Evolutionary conservation across 192 early-diverging fungal genomes (phyloP), one percentile per base, ranked within the genome.

Genomic region (Backusella macrospora): DNA sequence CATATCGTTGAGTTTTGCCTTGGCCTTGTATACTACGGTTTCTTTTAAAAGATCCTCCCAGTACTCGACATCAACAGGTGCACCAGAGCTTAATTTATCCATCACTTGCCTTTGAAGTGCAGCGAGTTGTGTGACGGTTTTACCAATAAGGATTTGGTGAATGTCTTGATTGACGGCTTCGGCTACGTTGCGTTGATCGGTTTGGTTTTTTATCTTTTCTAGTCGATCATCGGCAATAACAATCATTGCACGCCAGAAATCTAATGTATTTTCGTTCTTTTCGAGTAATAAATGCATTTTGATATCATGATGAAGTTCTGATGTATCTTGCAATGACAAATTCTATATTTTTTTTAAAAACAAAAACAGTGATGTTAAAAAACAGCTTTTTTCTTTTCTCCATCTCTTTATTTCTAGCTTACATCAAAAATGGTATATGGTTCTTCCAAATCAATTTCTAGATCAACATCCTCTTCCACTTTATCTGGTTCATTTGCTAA

Each of bases 161-260:
- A 98, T 92, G 16, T 96, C 92, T 38, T 83, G 68, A 49, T 88
- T 78, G 14, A 90, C 76, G 65, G 74, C 48, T 5, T 74, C 77
- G 2, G 82, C 81, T 10, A 70, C 76, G 6, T 55, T 48, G 2
- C 73, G 70, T 3, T 70, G 38, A 7, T 38, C 72, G 70, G 80
- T 73, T 34, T 29, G 21, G 15, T 26, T 34, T 47, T 76, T 74
- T 65, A 89, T 72, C 46, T 88, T 83, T 9, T 73, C 70, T 29
- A 95, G 74, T 62, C 86, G 86, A 45, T 92, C 93, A 38, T 93
- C 87, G 64, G 90, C 92, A 29, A 96, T 93, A 18, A 94, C 84
- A 34, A 93, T 81, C 90, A 98, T 88, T 48, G 91, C 86, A 73
- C 86, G 63, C 97, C 97, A 99, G 73, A 99, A 99, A 66, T 90